A percentile compares a stretch with the other conserved stretches of the same genome.
phyloP scores from a whole-genome alignment of 139 green algal species.

The Chloropicon primus region DNA sequence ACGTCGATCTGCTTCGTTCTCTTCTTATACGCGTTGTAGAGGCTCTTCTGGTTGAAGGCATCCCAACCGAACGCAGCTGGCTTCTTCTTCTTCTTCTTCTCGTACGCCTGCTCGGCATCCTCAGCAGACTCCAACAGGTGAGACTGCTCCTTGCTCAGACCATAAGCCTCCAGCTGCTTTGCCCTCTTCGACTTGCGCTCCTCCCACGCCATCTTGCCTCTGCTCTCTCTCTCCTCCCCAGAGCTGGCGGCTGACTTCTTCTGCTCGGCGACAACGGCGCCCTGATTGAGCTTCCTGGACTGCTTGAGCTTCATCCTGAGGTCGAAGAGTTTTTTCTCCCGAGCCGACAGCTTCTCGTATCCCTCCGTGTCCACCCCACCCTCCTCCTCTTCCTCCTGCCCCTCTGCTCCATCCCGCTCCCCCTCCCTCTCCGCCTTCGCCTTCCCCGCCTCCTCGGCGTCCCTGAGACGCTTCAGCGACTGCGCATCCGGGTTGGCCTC shows the following conservation, averaged over 20 bases:
- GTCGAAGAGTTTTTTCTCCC: slow-evolving; percentile 71
- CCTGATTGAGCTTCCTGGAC: slow-evolving; percentile 75
- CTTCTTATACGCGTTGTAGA: slow-evolving; percentile 74
- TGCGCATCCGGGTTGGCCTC: too few relatives aligned
- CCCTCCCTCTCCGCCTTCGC: not conserved
- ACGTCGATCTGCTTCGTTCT: slow-evolving; percentile 31
- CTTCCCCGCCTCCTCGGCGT: not conserved
- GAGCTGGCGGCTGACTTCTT: slow-evolving; percentile 30
- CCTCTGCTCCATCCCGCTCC: not conserved
- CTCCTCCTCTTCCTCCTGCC: slow-evolving; percentile 1
- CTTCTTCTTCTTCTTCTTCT: slow-evolving; percentile 68
- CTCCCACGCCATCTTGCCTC: slow-evolving; percentile 41
- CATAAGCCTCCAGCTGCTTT: slow-evolving; percentile 57
- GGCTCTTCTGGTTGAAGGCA: slow-evolving; percentile 46
- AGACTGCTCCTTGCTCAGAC: not conserved
- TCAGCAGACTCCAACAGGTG: slow-evolving; percentile 30
- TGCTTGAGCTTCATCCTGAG: slow-evolving; percentile 62
- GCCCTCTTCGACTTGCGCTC: slow-evolving; percentile 31
- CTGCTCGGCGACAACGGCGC: slow-evolving; percentile 73
- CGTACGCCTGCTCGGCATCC: slow-evolving; percentile 22
- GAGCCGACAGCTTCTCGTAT: slow-evolving; percentile 29
- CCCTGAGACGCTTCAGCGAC: too few relatives aligned
- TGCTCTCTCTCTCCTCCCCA: slow-evolving; percentile 21
- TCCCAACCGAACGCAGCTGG: slow-evolving; percentile 50
- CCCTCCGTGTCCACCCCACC: slow-evolving; percentile 32